A percentile compares a stretch with the other conserved stretches of the same genome.
phyloP scores from a whole-genome alignment of 2,329 filamentous ascomycete genomes.

The Epichloe elymi region DNA sequence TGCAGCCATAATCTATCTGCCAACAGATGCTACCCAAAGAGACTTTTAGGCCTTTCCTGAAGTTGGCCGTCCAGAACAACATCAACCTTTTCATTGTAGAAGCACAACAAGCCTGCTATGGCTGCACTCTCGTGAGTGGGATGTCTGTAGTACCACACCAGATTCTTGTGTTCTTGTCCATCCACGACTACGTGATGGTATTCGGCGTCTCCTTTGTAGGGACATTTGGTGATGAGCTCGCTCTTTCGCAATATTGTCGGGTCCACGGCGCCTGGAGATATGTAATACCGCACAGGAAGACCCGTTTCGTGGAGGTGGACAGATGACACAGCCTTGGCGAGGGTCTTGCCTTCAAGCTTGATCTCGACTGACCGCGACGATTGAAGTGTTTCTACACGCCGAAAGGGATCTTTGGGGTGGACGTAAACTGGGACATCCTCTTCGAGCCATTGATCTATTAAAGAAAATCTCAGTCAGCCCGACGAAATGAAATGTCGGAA shows the following conservation, averaged over 20 bases:
- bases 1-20: not conserved
- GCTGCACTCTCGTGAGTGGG: slow-evolving; percentile 42
- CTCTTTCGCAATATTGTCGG: slow-evolving; percentile 33
- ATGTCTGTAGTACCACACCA: slow-evolving; percentile 50
- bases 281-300: slow-evolving; percentile 45
- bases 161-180: slow-evolving; percentile 30
- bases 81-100: slow-evolving; percentile 57
- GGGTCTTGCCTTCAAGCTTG: slow-evolving; percentile 28
- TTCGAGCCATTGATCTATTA: slow-evolving; percentile 30
- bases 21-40: not conserved
- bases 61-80: slow-evolving; percentile 39
- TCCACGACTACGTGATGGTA: slow-evolving; percentile 44
- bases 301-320: slow-evolving; percentile 49
- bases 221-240: slow-evolving; percentile 42
- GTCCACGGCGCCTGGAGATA: slow-evolving; percentile 39
- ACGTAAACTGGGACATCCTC: slow-evolving; percentile 46
- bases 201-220: slow-evolving; percentile 53
- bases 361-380: slow-evolving; percentile 41
- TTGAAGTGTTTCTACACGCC: slow-evolving; percentile 46
- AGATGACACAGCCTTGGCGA: slow-evolving; percentile 32
- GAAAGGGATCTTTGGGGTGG: slow-evolving; percentile 56
- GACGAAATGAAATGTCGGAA: not conserved
- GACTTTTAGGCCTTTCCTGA: slow-evolving; percentile 4
- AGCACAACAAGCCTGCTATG: slow-evolving; percentile 45
- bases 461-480: not conserved